Evolutionary conservation across 164 flowering plant species (phyloP), one percentile per base, ranked within the genome.

Genomic region (Cinnamomum micranthum): DNA sequence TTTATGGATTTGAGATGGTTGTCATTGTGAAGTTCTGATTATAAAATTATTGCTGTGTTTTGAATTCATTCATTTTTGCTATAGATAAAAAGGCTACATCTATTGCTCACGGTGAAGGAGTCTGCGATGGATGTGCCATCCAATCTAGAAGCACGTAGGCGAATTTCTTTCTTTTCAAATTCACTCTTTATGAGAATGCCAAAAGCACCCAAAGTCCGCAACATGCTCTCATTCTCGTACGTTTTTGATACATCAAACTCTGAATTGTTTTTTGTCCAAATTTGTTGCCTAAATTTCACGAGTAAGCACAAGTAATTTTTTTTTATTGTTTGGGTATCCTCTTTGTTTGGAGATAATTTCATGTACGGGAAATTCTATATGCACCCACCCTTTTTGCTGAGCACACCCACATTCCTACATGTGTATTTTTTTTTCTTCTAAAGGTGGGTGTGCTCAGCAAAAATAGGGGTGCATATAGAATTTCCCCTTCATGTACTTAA

Each of bases 61-160:
- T 31, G 13, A 31, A 15, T 50, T 68, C 41, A 55, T 6, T 47
- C 25, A 12, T 5, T 62, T 50, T 24, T 50, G 13, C 41, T 91
- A 4, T 31, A 95, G 99, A 92, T 93, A 77, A 91, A 90, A 35
- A 85, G 98, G 78, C 86, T 92, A 74, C 83, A 80, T 82, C 83
- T 95, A 15, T 77, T 95, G 83, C 96, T 95, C 65, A 93, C 98
- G 2, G 92, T 91, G 25, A 95, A 92, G 85, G 99, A 95, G 74
- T 95, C 99, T 79, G 99, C 99, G 1, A 91, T 95, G 99, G 99
- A 93, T 83, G 99, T 95, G 41, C 99, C 99, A 50, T 85, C 97
- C 64, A 95, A 95, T 80, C 78, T 93, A 72, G 98, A 95, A 84
- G 99, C 99, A 66, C 85, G 96, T 79, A 89, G 99, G 81, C 91